Evolutionary conservation across 768 basidiomycete genomes (phyloP), one percentile per base, ranked within the genome.

Genomic region (Paxillus rubicundulus): DNA sequence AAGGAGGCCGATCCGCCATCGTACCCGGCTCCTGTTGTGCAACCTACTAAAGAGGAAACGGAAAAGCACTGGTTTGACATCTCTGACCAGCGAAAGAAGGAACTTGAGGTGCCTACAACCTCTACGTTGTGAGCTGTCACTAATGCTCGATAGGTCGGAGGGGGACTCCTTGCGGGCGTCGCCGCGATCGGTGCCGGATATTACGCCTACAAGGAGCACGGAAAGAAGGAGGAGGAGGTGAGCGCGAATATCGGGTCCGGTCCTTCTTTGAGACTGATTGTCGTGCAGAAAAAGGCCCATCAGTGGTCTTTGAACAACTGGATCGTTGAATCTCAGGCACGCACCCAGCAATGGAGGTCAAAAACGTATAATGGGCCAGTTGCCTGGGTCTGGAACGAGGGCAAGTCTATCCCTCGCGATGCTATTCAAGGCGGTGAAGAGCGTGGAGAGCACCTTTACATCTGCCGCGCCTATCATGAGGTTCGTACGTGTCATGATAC

Each of bases 371-470:
- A 65, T 0, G 73, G 64, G 1, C 82, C 85, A 3, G 74, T 76
- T 12, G 80, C 79, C 18, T 91, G 88, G 88, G 59, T 87, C 33
- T 74, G 84, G 45, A 78, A 72, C 36, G 70, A 81, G 38, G 85
- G 85, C 46, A 81, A 72, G 60, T 63, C 74, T 32, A 85, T 89
- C 52, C 87, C 87, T 27, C 61, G 59, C 3, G 72, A 72, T 46
- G 85, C 86, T 21, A 76, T 89, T 52, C 63, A 69, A 34, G 82
- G 81, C 9, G 85, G 82, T 13, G 72, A 77, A 53, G 82, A 85
- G 59, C 60, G 79, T 9, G 76, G 75, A 30, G 67, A 77, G 63
- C 66, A 64, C 16, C 62, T 88, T 51, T 89, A 77, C 68, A 79
- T 85, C 52, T 78, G 77, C 61, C 76, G 88, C 49, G 79, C 74